These are phyloP conservation scores for Dichotomocladium elegans DNA, from an alignment of 371 early-diverging fungal species.

Conservation along the genomic window DNA sequence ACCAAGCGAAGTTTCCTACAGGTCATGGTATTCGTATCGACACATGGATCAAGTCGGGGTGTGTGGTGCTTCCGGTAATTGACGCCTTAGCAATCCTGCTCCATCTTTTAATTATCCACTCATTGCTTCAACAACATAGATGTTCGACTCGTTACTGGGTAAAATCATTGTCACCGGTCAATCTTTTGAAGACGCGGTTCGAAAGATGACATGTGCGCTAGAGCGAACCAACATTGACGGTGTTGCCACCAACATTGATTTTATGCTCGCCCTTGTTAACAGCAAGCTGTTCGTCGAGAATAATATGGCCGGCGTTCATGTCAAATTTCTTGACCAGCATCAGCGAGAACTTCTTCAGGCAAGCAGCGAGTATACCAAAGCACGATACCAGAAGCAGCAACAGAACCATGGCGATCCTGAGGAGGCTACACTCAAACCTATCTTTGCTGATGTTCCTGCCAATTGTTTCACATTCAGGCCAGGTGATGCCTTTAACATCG, in stretches of 20 bases:
- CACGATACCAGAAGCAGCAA: background rate
- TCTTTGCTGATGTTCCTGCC: background rate
- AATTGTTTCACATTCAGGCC: conserved; percentile 28
- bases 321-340: conserved; percentile 23
- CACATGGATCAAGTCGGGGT: conserved; percentile 34
- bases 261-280: conserved; percentile 21
- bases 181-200: conserved; percentile 23
- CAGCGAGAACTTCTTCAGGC: conserved; percentile 13
- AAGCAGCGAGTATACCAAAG: background rate
- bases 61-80: conserved; percentile 31
- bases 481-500: conserved; percentile 36
- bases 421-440: no score
- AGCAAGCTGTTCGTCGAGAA: conserved; percentile 10
- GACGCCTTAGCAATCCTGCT: no score
- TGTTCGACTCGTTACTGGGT: conserved; percentile 38
- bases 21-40: conserved; percentile 41
- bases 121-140: conserved; percentile 6
- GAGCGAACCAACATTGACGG: conserved; percentile 23
- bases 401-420: no score
- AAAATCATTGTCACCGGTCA: conserved; percentile 38
- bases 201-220: conserved; percentile 24
- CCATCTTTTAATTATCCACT: background rate
- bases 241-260: conserved; percentile 33
- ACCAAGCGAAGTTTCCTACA: conserved; percentile 18
- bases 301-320: conserved; percentile 13